Evolutionary conservation across 1,284 basidiomycete genomes (phyloP), one percentile per base, ranked within the genome.

Genomic region (Puccinia novopanici): DNA sequence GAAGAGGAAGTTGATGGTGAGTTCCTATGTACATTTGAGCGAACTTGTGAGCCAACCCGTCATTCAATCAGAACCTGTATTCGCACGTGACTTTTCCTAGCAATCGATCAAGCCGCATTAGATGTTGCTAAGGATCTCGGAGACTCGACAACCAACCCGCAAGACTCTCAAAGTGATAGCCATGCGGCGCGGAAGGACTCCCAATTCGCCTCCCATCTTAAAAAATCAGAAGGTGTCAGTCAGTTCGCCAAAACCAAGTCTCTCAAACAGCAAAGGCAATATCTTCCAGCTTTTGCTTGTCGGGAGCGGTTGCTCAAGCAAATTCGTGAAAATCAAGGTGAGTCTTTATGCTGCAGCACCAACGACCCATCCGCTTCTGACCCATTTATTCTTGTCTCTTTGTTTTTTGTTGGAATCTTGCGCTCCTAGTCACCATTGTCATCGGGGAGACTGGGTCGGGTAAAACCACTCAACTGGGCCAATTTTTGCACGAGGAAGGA

Each of bases 401-500:
- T 37, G n/a, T 55, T 2, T n/a, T 57, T 57, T n/a, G n/a, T n/a
- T n/a, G n/a, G n/a, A n/a, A n/a, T n/a, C n/a, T 57, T 57, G 55
- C 54, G 61, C 40, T 61, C 19, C 42, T 42, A 80, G 94, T 98
- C 59, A 89, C 94, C 61, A 90, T 98, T 75, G 94, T 98, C 54
- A 92, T 98, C 55, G 95, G 96, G 27, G 95, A 98, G 87, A 98
- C 95, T 10, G 94, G 95, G 17, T 95, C 93, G 0, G 95, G 94
- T 9, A 98, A 97, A 87, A 97, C 95, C 0, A 97, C 95, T 0
- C 95, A 98, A 85, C 87, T 97, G 5, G 88, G 92, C 0, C 95
- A 97, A 84, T 97, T 94, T 86, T 86, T 98, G 80, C 93, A 98
- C 85, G 96, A 98, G 86, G 96, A 98, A 83, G 95, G 96, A 0